These are phyloP conservation scores for Phyllosticta citriasiana DNA, from an alignment of 2,329 filamentous ascomycete species.

Conservation along the genomic window DNA sequence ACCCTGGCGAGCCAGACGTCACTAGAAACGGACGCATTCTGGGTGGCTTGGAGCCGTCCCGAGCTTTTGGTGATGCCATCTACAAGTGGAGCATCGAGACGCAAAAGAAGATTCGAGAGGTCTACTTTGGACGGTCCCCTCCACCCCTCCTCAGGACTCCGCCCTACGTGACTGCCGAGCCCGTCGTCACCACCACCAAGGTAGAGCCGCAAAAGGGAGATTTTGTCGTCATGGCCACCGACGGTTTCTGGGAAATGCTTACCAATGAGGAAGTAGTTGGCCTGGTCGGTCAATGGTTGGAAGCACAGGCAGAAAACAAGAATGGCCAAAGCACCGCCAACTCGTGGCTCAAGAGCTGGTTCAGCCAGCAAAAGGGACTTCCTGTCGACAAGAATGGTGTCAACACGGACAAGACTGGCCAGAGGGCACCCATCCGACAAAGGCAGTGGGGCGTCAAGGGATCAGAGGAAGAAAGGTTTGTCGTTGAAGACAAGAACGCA, in stretches of 20 bases:
- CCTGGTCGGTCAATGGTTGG: constrained; percentile 92
- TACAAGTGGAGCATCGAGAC: constrained; percentile 94
- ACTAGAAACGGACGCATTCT: constrained; percentile 83
- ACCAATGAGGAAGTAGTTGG: constrained; percentile 97
- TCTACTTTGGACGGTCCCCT: constrained; percentile 78
- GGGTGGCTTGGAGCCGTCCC: constrained; percentile 81
- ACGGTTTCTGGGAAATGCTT: constrained; percentile 98
- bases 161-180: constrained; percentile 94
- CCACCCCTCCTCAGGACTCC: constrained; percentile 75
- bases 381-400: constrained; percentile 62
- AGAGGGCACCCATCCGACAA: constrained; percentile 78
- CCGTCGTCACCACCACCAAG: constrained; percentile 85
- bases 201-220: constrained; percentile 83
- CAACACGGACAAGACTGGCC: constrained; percentile 48
- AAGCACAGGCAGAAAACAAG: constrained; percentile 49
- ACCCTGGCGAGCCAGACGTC: constrained; percentile 82
- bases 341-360: constrained; percentile 67
- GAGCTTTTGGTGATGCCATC: constrained; percentile 89
- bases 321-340: constrained; percentile 25
- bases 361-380: constrained; percentile 46
- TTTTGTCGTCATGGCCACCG: constrained; percentile 92
- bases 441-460: constrained; percentile 81
- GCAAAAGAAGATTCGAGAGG: constrained; percentile 68
- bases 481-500: constrained; percentile 90
- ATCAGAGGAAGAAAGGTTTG: constrained; percentile 68